A percentile compares a stretch with the other conserved stretches of the same genome.
Conservation (phyloP, 768 basidiomycete genomes). For the Ramaria rubella region DNA sequence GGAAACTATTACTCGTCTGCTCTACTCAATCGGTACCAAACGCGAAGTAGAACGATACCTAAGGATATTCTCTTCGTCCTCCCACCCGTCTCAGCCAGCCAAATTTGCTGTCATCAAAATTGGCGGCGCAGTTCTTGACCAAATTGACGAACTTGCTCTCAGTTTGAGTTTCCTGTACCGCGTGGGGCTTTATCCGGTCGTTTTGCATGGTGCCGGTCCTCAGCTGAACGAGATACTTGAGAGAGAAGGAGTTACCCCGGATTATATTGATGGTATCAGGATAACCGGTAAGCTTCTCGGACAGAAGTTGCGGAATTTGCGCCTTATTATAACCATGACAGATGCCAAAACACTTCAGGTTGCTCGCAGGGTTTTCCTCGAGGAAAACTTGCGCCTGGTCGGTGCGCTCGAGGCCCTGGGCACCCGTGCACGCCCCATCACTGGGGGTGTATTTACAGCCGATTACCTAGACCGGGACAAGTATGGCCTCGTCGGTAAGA, state of each 20-base stretch:
- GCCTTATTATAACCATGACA: slow-evolving; percentile 22
- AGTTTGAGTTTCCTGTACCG: slow-evolving; percentile 95
- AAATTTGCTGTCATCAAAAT: slow-evolving; percentile 98
- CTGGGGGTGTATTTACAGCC: slow-evolving; percentile 95
- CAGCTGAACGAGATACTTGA: slow-evolving; percentile 94
- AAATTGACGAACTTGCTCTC: slow-evolving; percentile 89
- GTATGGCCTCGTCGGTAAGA: slow-evolving; percentile 93
- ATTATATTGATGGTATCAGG: slow-evolving; percentile 96
- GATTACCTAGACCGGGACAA: slow-evolving; percentile 93
- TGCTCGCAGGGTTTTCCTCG: slow-evolving; percentile 93
- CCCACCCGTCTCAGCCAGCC: slow-evolving; percentile 81
- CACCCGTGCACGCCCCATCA: slow-evolving; percentile 95
- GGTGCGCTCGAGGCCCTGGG: slow-evolving; percentile 89
- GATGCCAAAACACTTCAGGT: slow-evolving; percentile 92
- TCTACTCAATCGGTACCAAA: slow-evolving; percentile 95
- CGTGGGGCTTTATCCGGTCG: slow-evolving; percentile 95
- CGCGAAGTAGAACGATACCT: slow-evolving; percentile 98
- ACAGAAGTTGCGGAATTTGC: background rate
- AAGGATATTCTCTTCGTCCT: slow-evolving; percentile 94
- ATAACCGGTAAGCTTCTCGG: slow-evolving; percentile 68
- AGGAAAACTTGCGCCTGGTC: slow-evolving; percentile 95
- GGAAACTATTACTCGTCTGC: slow-evolving; percentile 95
- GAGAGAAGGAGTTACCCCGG: slow-evolving; percentile 85
- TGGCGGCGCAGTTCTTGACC: slow-evolving; percentile 89
- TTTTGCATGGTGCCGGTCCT: slow-evolving; percentile 94